phyloP scores from a whole-genome alignment of 2,329 filamentous ascomycete genomes.

The Teratosphaeriaceae sp. region DNA sequence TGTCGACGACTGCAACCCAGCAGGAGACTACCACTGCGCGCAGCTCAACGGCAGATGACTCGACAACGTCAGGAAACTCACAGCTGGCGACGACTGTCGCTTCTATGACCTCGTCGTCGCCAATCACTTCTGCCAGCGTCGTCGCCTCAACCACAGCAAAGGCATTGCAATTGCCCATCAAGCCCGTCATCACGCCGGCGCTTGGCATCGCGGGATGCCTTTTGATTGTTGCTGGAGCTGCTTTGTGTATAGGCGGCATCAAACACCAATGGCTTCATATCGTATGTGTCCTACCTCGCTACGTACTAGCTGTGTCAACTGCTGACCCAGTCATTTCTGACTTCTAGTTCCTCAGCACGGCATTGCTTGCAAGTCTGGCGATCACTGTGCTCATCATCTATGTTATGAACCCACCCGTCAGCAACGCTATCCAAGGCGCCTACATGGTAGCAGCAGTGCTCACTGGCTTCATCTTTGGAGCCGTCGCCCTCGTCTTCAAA shows the following conservation, averaged over 20 bases:
- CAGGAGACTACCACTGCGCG: no score
- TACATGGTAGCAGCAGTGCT: constrained; percentile 74
- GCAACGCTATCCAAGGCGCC: constrained; percentile 70
- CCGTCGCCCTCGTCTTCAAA: constrained; percentile 66
- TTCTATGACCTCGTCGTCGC: not conserved
- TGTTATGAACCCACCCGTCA: constrained; percentile 74
- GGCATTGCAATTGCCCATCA: constrained; percentile 62
- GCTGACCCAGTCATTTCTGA: no score
- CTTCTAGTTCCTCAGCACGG: constrained; percentile 77
- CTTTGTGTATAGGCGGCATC: constrained; percentile 71
- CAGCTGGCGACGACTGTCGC: no score
- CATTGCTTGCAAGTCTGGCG: constrained; percentile 65
- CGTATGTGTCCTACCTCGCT: no score
- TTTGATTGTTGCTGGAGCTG: constrained; percentile 63
- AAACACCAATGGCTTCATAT: constrained; percentile 71
- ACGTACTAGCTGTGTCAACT: no score
- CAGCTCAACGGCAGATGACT: not conserved
- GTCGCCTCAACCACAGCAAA: not conserved
- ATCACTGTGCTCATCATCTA: constrained; percentile 79
- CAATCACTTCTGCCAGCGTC: not conserved
- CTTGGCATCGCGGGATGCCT: constrained; percentile 73
- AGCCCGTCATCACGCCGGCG: constrained; percentile 70
- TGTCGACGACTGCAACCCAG: no score
- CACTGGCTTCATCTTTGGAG: constrained; percentile 68
- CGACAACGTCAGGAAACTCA: no score